phyloP scores from a whole-genome alignment of 2,329 filamentous ascomycete genomes.

The Penicillium sp. region DNA sequence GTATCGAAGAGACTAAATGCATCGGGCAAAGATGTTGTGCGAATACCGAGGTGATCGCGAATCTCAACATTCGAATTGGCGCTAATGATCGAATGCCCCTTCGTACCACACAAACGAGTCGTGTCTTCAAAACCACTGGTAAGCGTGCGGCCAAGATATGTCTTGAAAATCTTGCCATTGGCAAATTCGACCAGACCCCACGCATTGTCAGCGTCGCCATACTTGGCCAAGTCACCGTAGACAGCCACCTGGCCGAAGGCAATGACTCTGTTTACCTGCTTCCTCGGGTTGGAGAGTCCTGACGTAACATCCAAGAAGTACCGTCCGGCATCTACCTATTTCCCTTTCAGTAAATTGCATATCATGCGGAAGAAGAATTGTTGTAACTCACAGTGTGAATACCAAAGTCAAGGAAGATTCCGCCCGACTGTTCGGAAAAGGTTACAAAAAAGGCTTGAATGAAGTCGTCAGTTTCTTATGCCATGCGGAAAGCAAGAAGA shows the following conservation, averaged over 20 bases:
- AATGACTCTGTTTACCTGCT: slow-evolving; percentile 21
- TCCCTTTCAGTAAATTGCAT: slow-evolving; percentile 2
- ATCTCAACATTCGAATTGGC: slow-evolving; percentile 20
- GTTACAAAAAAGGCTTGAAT: slow-evolving; percentile 35
- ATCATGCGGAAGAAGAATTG: slow-evolving; percentile 4
- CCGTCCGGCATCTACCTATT: slow-evolving; percentile 17
- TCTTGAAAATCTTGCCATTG: slow-evolving; percentile 43
- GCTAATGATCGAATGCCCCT: slow-evolving; percentile 30
- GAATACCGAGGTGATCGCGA: slow-evolving; percentile 17
- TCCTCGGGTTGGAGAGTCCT: slow-evolving; percentile 14
- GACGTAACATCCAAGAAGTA: slow-evolving; percentile 19
- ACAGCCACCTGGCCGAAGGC: slow-evolving; percentile 18
- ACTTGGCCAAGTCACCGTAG: slow-evolving; percentile 16
- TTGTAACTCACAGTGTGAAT: slow-evolving; percentile 36
- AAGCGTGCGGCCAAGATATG: slow-evolving; percentile 41
- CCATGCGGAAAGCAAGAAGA: not conserved
- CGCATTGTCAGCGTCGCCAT: slow-evolving; percentile 24
- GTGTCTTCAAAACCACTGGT: slow-evolving; percentile 41
- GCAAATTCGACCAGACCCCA: slow-evolving; percentile 43
- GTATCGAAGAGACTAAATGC: slow-evolving; percentile 19
- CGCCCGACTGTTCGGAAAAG: slow-evolving; percentile 38
- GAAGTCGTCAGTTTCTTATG: not conserved
- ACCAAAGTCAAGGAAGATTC: slow-evolving; percentile 40
- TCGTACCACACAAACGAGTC: slow-evolving; percentile 42
- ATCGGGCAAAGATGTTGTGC: slow-evolving; percentile 15